phyloP scores from a whole-genome alignment of 2,329 filamentous ascomycete species.

The Trichophyton mentagrophytes region DNA sequence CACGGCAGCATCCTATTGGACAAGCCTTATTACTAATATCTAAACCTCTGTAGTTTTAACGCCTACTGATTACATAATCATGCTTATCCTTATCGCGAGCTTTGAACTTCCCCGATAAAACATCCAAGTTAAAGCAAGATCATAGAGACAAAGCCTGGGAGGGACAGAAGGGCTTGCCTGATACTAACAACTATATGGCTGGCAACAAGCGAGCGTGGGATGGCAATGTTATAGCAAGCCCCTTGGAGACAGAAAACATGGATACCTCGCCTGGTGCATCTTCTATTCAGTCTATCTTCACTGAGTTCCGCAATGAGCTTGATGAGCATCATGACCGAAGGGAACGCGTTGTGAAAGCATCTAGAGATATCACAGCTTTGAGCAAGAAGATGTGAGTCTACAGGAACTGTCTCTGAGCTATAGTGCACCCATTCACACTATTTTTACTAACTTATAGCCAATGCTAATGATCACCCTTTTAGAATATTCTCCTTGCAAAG shows the following conservation, averaged over 20 bases:
- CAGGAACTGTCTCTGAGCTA: not conserved
- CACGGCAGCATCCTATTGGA: not conserved
- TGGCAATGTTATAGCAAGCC: slow-evolving; percentile 20
- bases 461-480: slow-evolving; percentile 15
- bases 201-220: slow-evolving; percentile 30
- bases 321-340: slow-evolving; percentile 90
- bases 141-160: not conserved
- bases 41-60: not conserved
- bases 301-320: slow-evolving; percentile 69
- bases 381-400: slow-evolving; percentile 84
- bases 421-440: not conserved
- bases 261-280: slow-evolving; percentile 18
- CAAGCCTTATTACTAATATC: not conserved
- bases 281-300: slow-evolving; percentile 59
- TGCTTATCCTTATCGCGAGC: not conserved
- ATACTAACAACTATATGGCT: slow-evolving; percentile 16
- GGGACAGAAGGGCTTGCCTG: not conserved
- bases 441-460: not conserved
- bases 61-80: not conserved
- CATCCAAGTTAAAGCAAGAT: not conserved
- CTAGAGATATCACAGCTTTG: slow-evolving; percentile 78
- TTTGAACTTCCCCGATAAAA: not conserved
- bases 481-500: slow-evolving; percentile 79
- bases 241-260: slow-evolving; percentile 7
- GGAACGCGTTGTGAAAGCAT: slow-evolving; percentile 80